Evolutionary conservation across 306 rosid species (phyloP).

Genomic region (Lotus japonicus): DNA sequence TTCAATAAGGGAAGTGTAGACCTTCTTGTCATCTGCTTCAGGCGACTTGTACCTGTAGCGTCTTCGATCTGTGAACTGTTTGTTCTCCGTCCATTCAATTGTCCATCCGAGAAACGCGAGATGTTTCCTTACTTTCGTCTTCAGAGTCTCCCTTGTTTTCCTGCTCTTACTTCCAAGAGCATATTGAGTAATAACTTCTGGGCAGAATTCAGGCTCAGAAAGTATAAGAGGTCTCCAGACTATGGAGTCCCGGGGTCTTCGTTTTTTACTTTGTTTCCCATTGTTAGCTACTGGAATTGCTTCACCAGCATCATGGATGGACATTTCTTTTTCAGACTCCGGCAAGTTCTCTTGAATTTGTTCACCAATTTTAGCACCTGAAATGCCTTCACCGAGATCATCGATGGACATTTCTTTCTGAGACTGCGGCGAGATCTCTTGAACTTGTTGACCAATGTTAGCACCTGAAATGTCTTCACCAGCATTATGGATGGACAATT

Average conservation of each 20-base stretch:
- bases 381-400: too few relatives aligned
- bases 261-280: not conserved
- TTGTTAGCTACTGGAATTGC: too few relatives aligned
- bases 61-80: not conserved
- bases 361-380: too few relatives aligned
- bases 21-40: slow-evolving; percentile 20
- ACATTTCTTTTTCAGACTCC: too few relatives aligned
- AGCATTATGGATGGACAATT: too few relatives aligned
- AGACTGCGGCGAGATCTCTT: too few relatives aligned
- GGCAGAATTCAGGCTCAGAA: slow-evolving; percentile 34
- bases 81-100: slow-evolving; percentile 32
- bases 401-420: too few relatives aligned
- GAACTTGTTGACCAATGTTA: too few relatives aligned
- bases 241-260: not conserved
- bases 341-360: too few relatives aligned
- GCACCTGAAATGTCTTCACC: not conserved
- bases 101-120: slow-evolving; percentile 62
- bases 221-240: slow-evolving; percentile 32
- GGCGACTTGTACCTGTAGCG: slow-evolving; percentile 47
- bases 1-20: slow-evolving; percentile 38
- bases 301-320: too few relatives aligned
- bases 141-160: slow-evolving; percentile 15
- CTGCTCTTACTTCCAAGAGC: slow-evolving; percentile 9
- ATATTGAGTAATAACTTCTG: slow-evolving; percentile 38
- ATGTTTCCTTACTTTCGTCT: slow-evolving; percentile 37